Evolutionary conservation across 495 filamentous ascomycete species (phyloP).

Genomic region (Podospora anserina): DNA sequence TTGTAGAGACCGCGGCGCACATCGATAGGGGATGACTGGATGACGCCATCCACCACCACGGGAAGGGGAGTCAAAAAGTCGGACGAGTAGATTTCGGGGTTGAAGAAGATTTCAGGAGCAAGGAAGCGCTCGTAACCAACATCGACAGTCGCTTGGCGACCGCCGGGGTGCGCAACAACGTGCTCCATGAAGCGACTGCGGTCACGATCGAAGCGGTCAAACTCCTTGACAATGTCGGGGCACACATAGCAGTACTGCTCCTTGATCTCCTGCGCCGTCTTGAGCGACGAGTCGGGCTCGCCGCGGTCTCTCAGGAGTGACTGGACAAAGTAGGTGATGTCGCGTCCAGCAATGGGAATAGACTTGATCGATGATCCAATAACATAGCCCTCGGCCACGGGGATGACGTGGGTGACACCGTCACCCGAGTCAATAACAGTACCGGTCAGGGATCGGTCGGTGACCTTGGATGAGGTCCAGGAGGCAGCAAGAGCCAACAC

Average conservation of each 20-base stretch:
- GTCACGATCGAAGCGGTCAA: conserved; percentile 85
- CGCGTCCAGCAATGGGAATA: conserved; percentile 93
- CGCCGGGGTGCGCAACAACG: conserved; percentile 80
- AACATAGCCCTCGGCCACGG: conserved; percentile 97
- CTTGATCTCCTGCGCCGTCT: conserved; percentile 96
- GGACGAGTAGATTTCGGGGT: conserved; percentile 97
- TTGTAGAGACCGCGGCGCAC: conserved; percentile 96
- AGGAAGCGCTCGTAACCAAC: conserved; percentile 98
- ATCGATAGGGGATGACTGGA: conserved; percentile 95
- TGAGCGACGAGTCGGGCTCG: conserved; percentile 92
- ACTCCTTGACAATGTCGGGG: conserved; percentile 98
- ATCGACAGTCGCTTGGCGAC: conserved; percentile 78
- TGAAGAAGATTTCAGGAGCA: conserved; percentile 98
- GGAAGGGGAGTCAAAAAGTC: conserved; percentile 96
- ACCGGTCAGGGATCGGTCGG: conserved; percentile 93
- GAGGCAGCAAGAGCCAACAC: conserved; percentile 94
- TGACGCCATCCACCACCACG: conserved; percentile 90
- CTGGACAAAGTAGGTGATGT: conserved; percentile 98
- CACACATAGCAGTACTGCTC: conserved; percentile 98
- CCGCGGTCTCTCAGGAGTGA: conserved; percentile 91
- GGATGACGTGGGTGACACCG: conserved; percentile 97
- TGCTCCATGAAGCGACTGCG: conserved; percentile 88
- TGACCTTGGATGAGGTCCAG: conserved; percentile 97
- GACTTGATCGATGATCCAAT: conserved; percentile 99
- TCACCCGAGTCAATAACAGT: conserved; percentile 98